phyloP scores from a whole-genome alignment of 108 stramenopile species.

The Nitzschia sp. region DNA sequence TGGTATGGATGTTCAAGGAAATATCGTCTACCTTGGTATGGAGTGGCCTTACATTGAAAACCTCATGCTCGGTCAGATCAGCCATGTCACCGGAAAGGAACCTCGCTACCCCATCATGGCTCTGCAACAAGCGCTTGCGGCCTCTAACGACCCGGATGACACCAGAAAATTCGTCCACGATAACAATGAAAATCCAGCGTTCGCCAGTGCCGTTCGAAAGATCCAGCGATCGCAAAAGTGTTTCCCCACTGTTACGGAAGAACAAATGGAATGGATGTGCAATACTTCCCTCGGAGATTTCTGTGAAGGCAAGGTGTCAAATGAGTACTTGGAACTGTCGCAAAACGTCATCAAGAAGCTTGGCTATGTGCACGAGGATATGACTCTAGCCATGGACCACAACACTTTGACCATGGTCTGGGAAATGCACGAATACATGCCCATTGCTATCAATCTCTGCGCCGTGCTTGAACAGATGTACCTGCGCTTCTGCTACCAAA shows the following conservation, averaged over 20 bases:
- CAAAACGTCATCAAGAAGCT: slow-evolving; percentile 68
- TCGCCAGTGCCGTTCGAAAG: slow-evolving; percentile 72
- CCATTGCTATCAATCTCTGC: slow-evolving; percentile 76
- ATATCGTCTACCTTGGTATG: slow-evolving; percentile 97
- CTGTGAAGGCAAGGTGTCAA: slow-evolving; percentile 58
- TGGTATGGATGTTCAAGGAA: slow-evolving; percentile 99
- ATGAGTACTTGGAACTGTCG: slow-evolving; percentile 75
- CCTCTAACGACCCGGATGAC: slow-evolving; percentile 82
- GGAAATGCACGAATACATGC: slow-evolving; percentile 84
- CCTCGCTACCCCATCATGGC: slow-evolving; percentile 95
- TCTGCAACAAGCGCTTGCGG: slow-evolving; percentile 87
- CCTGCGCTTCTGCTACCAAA: slow-evolving; percentile 85
- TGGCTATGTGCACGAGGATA: slow-evolving; percentile 75
- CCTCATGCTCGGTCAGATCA: slow-evolving; percentile 98
- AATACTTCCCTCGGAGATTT: slow-evolving; percentile 82
- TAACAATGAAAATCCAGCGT: slow-evolving; percentile 53
- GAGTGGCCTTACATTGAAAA: slow-evolving; percentile 95
- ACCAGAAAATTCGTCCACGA: slow-evolving; percentile 73
- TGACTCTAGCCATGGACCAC: slow-evolving; percentile 86
- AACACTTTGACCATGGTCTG: slow-evolving; percentile 84
- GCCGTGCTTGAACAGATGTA: slow-evolving; percentile 79
- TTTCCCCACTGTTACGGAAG: slow-evolving; percentile 80
- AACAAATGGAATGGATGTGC: slow-evolving; percentile 85
- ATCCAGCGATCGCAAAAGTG: slow-evolving; percentile 75
- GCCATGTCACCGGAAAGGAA: slow-evolving; percentile 92